phyloP scores from a whole-genome alignment of 2,329 filamentous ascomycete genomes.

The Furcasterigmium furcatum region DNA sequence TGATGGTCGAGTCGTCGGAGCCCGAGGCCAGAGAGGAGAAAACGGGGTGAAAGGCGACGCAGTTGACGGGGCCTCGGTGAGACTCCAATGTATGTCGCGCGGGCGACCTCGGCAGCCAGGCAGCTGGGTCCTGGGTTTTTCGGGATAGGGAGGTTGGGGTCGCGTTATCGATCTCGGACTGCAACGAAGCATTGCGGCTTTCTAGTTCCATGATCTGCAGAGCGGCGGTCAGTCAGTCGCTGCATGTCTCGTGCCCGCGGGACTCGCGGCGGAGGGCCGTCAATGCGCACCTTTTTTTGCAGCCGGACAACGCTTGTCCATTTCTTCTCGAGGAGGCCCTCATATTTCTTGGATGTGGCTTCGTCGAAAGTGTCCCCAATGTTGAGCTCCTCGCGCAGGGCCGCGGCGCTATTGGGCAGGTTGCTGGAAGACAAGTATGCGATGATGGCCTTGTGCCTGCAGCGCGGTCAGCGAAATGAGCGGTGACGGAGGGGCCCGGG shows the following conservation, averaged over 20 bases:
- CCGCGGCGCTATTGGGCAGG: constrained; percentile 65
- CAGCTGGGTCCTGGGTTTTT: constrained; percentile 77
- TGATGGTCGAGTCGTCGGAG: constrained; percentile 90
- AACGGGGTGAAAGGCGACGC: constrained; percentile 87
- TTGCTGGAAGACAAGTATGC: constrained; percentile 78
- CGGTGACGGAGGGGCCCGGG: background rate
- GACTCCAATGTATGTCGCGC: constrained; percentile 80
- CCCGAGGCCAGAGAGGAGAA: constrained; percentile 89
- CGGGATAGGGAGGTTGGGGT: constrained; percentile 73
- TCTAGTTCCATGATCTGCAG: constrained; percentile 89
- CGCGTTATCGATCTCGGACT: constrained; percentile 79
- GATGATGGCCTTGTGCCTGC: constrained; percentile 88
- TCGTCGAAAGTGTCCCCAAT: constrained; percentile 71
- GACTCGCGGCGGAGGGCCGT: too few relatives aligned
- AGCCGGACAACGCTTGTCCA: constrained; percentile 94
- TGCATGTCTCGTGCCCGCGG: too few relatives aligned
- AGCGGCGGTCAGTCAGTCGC: constrained; percentile 3
- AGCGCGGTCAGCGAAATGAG: constrained; percentile 8
- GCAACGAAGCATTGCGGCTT: constrained; percentile 66
- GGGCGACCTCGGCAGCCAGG: constrained; percentile 83
- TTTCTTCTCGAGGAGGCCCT: constrained; percentile 93
- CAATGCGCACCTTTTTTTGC: constrained; percentile 98
- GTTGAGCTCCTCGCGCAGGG: constrained; percentile 73
- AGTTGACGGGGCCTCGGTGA: constrained; percentile 77
- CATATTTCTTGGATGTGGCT: constrained; percentile 87